phyloP scores from a whole-genome alignment of 805 yeast species.

The Candida dajiaensis region DNA sequence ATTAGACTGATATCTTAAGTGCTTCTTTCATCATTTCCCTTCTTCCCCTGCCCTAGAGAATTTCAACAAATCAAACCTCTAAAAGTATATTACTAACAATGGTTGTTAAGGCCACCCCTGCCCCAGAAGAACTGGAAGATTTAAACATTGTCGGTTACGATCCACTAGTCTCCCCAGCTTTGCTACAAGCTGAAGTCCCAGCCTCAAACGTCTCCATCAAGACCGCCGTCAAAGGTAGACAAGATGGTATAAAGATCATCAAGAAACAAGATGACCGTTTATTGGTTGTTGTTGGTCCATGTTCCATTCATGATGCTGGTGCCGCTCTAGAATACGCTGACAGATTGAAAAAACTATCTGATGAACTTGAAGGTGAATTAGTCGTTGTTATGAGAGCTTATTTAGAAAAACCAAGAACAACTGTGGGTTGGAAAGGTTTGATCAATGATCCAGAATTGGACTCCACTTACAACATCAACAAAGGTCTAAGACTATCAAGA shows the following conservation, averaged over 20 bases:
- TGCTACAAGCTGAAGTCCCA: constrained; percentile 80
- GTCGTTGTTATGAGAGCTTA: constrained; percentile 94
- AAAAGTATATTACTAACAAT: constrained; percentile 3
- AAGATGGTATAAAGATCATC: constrained; percentile 69
- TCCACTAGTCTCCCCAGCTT: constrained; percentile 90
- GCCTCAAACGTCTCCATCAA: constrained; percentile 47
- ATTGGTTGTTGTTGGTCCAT: constrained; percentile 89
- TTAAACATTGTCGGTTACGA: constrained; percentile 84
- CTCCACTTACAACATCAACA: constrained; percentile 88
- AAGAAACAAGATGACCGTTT: constrained; percentile 76
- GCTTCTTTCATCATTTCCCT: too few species aligned
- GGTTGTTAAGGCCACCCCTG: constrained; percentile 9
- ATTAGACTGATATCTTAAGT: too few species aligned
- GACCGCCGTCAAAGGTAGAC: constrained; percentile 73
- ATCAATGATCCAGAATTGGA: constrained; percentile 96
- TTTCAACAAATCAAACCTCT: too few species aligned
- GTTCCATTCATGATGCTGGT: constrained; percentile 89
- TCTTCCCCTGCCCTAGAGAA: too few species aligned
- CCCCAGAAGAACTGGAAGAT: constrained; percentile 46
- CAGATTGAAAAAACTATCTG: constrained; percentile 59
- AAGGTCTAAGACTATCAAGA: constrained; percentile 86
- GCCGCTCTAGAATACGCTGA: constrained; percentile 86
- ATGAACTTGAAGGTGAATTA: constrained; percentile 68
- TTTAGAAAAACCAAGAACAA: constrained; percentile 96
- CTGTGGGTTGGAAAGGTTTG: constrained; percentile 98